Conservation (phyloP, 805 yeast genomes). For the Clavispora asparagi region DNA sequence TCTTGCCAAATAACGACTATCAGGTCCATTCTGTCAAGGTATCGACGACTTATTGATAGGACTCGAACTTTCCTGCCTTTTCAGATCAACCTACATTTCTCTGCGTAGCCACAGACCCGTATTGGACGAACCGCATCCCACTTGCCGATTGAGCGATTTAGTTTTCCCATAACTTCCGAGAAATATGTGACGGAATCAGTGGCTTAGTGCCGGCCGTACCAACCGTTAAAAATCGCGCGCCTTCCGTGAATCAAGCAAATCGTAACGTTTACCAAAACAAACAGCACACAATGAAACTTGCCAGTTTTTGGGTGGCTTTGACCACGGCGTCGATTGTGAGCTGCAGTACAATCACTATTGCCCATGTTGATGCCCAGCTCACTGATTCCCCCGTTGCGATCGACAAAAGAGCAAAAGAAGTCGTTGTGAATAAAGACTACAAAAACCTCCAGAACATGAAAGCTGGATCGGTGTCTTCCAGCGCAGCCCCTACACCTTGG, state of each 20-base stretch:
- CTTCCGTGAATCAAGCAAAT: neutral
- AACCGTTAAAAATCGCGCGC: neutral
- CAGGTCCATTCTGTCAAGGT: slow-evolving; percentile 21
- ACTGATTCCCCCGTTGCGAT: slow-evolving; percentile 10
- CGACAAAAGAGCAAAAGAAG: slow-evolving; percentile 27
- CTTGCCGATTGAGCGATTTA: neutral
- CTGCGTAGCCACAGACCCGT: neutral
- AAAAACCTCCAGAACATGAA: slow-evolving; percentile 20
- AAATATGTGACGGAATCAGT: neutral
- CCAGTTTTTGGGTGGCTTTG: slow-evolving; percentile 5
- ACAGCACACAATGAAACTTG: slow-evolving; percentile 10
- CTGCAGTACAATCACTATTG: slow-evolving; percentile 5
- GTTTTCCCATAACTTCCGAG: neutral
- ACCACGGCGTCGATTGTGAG: slow-evolving; percentile 4
- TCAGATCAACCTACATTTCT: slow-evolving; percentile 1
- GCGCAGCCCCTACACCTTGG: slow-evolving; percentile 47
- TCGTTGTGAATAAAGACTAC: slow-evolving; percentile 26
- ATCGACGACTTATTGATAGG: slow-evolving; percentile 14
- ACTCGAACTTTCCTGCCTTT: slow-evolving; percentile 14
- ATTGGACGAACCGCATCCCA: neutral
- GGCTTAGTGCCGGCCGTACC: neutral
- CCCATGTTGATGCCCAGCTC: slow-evolving; percentile 10
- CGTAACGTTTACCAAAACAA: neutral
- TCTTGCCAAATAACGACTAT: slow-evolving; percentile 32
- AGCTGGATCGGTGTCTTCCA: slow-evolving; percentile 5